Evolutionary conservation across 805 yeast genomes (phyloP), one percentile per base, ranked within the genome.

Genomic region (Kuraishia molischiana): DNA sequence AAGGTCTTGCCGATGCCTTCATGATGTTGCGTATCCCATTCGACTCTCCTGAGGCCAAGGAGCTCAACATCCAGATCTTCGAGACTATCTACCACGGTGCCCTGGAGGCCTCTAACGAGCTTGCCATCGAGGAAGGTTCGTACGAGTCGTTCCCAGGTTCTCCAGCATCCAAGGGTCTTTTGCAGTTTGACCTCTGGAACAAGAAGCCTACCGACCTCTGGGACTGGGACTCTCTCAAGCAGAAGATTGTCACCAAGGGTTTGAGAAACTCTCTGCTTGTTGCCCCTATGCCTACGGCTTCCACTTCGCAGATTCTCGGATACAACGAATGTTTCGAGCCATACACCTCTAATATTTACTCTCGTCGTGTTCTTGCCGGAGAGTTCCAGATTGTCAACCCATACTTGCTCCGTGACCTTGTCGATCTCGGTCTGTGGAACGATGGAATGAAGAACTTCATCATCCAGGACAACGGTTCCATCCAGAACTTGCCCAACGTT

Each of bases 201-300:
- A 64, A 70, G 52, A 74, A 72, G 56, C 80, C 80, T 36, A 62
- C 78, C 34, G 74, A 68, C 44, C 59, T 73, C 52, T 74, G 64
- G 64, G 75, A 72, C 47, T 74, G 80, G 80, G 78, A 71, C 47
- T 38, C 58, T n/a, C 59, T 74, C 48, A 74, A 72, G 56, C 65
- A 59, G 43, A 58, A 63, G 41, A 58, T 74, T 49, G 64, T 65
- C 37, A 60, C 62, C 44, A 61, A 66, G 50, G 80, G 80, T 34
- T 48, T 74, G 34, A 66, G 80, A 58, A 74, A 74, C 59, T 74
- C 80, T 28, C 61, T 74, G 46, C 65, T 74, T 46, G 77, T 74
- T 44, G 80, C 80, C 1, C 79, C 79, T 43, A 74, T 74, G 80
- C 80, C 80, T 32, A 74, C 80, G 41, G 79, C 79, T n/a, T 74